Base-by-base conservation (phyloP, 225 moss, liverwort and hornwort genomes). In the Pseudoscleropodium purum region DNA sequence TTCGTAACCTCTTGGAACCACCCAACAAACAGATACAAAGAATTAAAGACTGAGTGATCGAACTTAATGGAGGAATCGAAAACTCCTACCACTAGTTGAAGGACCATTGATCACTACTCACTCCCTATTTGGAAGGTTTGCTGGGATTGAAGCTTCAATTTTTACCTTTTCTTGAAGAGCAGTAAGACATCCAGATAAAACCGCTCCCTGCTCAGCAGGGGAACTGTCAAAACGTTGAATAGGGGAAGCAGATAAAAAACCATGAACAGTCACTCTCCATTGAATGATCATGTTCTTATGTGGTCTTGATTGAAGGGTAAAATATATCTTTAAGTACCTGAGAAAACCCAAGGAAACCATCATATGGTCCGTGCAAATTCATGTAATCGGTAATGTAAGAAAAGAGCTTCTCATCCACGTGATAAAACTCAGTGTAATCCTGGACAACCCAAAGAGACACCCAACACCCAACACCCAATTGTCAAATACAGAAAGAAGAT, bases 341-440 rank as follows among this genome's bases (percentile, higher is more conserved):
- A 76, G 98, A 98, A 83, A 98, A 98, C 33, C 98, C 98, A 80
- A 98, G 63, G 54, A 98, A 88, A 37, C 98, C 98, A 91, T 98
- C 98, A 52, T 95, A 98, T 15, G 98, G 97, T 63, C 98, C 98
- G 67, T 97, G 90, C 82, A 91, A 79, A 94, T 98, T 94, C 95
- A 98, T 93, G 88, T 93, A 93, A 84, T 97, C 94, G 33, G 93
- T 43, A 6, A 97, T 43, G 83, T 88, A 91, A 13, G 94, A 92
- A 47, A 96, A 92, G 2, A 95, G 59, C 73, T 65, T 87, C 86
- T 98, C 97, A 84, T 97, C 95, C 47, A 91, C 95, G 19, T 94
- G 90, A 84, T 93, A 93, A 75, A 96, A 96, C 89, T 94, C 91
- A 20, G 94, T 91, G 73, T 81, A 96, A 45, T 94, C 96, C 96